phyloP scores from a whole-genome alignment of 2,329 filamentous ascomycete genomes.

The Curvularia eragrostidis region DNA sequence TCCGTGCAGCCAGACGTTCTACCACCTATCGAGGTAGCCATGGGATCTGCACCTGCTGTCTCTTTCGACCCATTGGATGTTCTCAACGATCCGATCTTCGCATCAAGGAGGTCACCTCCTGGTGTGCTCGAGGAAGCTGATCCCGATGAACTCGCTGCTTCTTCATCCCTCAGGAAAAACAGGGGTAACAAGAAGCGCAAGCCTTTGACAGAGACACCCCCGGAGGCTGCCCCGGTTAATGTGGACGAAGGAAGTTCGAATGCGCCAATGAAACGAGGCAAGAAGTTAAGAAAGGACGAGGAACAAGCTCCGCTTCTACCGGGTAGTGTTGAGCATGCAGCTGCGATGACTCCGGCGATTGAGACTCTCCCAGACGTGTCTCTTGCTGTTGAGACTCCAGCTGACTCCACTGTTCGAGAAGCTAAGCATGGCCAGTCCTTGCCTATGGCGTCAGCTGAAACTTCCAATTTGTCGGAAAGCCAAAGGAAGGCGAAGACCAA shows the following conservation, averaged over 20 bases:
- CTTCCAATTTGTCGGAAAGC: neutral
- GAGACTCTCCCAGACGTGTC: slow-evolving; percentile 40
- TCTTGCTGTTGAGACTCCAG: slow-evolving; percentile 44
- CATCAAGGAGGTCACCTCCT: slow-evolving; percentile 41
- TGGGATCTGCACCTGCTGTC: slow-evolving; percentile 41
- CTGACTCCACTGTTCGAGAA: slow-evolving; percentile 31
- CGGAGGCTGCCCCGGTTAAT: slow-evolving; percentile 1
- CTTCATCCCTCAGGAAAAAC: slow-evolving; percentile 54
- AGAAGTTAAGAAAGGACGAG: slow-evolving; percentile 43
- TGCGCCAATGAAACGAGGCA: slow-evolving; percentile 32
- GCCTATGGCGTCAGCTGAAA: slow-evolving; percentile 9
- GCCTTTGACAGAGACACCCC: slow-evolving; percentile 16
- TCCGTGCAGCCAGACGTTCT: slow-evolving; percentile 34
- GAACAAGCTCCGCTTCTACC: slow-evolving; percentile 32
- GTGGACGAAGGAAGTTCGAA: slow-evolving; percentile 8
- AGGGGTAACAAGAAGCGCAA: slow-evolving; percentile 54
- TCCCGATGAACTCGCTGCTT: slow-evolving; percentile 44
- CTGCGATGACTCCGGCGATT: slow-evolving; percentile 42
- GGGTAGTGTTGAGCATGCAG: slow-evolving; percentile 39
- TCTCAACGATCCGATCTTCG: slow-evolving; percentile 48
- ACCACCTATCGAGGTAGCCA: slow-evolving; percentile 44
- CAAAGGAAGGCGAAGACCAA: neutral
- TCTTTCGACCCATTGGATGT: slow-evolving; percentile 49
- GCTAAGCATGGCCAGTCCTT: slow-evolving; percentile 20
- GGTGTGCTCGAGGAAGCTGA: slow-evolving; percentile 47